A percentile compares a stretch with the other conserved stretches of the same genome.
Conservation (phyloP, 805 yeast genomes). For the Pichia cephalocereana region DNA sequence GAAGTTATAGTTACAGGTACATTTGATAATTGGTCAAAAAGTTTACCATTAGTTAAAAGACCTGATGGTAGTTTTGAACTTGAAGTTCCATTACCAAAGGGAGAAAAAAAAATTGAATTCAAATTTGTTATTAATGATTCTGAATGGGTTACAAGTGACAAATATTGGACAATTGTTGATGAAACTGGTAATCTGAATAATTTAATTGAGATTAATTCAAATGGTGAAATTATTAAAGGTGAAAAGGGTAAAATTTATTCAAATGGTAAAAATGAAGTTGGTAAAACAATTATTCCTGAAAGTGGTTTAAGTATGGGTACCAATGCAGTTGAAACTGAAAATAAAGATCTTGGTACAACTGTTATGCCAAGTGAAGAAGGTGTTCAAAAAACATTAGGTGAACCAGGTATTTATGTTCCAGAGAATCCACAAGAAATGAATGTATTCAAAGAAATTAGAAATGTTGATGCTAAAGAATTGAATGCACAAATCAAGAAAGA, state of each 20-base stretch:
- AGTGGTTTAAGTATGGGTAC: slow-evolving; percentile 3
- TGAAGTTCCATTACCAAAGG: slow-evolving; percentile 22
- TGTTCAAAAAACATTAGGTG: slow-evolving; percentile 42
- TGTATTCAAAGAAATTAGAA: slow-evolving; percentile 52
- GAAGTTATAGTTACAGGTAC: slow-evolving; percentile 50
- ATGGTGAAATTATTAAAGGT: slow-evolving; percentile 26
- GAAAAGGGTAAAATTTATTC: slow-evolving; percentile 31
- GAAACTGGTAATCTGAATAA: slow-evolving; percentile 46
- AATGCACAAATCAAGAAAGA: slow-evolving; percentile 28
- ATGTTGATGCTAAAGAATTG: slow-evolving; percentile 50
- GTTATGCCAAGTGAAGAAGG: slow-evolving; percentile 40
- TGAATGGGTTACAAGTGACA: slow-evolving; percentile 39
- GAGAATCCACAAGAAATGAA: slow-evolving; percentile 51
- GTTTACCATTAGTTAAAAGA: slow-evolving; percentile 38
- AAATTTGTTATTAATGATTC: slow-evolving; percentile 51
- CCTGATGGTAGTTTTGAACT: slow-evolving; percentile 27
- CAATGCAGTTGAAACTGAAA: not conserved
- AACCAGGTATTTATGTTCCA: slow-evolving; percentile 69
- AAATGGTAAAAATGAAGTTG: slow-evolving; percentile 17
- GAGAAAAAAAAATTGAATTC: slow-evolving; percentile 27
- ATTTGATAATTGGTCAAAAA: slow-evolving; percentile 49
- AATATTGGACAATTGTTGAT: slow-evolving; percentile 36
- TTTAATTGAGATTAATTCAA: slow-evolving; percentile 31
- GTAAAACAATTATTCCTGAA: slow-evolving; percentile 16
- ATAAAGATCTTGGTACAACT: slow-evolving; percentile 17